These are phyloP conservation scores for Leccinum pachyderme DNA, from an alignment of 1,284 basidiomycete species.

Conservation along the genomic window DNA sequence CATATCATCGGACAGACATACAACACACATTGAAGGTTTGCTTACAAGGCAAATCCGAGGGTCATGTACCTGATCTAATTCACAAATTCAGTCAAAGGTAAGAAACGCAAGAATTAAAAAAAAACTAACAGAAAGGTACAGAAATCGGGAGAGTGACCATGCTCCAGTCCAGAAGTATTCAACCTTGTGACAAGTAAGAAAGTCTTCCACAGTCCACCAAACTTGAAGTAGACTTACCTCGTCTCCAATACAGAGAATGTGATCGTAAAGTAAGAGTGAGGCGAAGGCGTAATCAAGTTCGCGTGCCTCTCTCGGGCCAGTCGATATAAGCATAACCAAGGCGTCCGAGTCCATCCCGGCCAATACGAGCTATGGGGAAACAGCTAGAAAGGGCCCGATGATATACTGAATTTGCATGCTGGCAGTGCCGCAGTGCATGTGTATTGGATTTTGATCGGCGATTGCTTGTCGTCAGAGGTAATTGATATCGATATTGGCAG, in stretches of 20 bases:
- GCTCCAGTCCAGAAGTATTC: background rate
- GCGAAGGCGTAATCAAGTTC: background rate
- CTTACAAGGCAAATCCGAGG: background rate
- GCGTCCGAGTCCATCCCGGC: too few species aligned
- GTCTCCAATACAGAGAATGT: background rate
- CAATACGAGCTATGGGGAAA: background rate
- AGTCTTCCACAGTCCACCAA: background rate
- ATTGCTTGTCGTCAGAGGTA: too few species aligned
- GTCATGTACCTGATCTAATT: background rate
- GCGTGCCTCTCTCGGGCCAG: background rate
- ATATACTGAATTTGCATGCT: background rate
- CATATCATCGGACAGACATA: background rate
- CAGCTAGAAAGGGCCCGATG: background rate
- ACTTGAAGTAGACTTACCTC: background rate
- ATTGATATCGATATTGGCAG: too few species aligned
- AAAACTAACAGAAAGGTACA: background rate
- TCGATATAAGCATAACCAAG: too few species aligned
- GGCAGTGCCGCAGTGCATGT: background rate
- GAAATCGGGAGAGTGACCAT: background rate
- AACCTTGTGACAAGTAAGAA: background rate
- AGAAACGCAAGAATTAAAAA: background rate
- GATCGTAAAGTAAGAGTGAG: background rate
- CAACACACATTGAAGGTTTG: background rate
- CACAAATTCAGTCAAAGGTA: background rate
- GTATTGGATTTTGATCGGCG: background rate